Evolutionary conservation across 148 eudicot genomes (phyloP).

Genomic region (Amaranthus hypochondriacus): DNA sequence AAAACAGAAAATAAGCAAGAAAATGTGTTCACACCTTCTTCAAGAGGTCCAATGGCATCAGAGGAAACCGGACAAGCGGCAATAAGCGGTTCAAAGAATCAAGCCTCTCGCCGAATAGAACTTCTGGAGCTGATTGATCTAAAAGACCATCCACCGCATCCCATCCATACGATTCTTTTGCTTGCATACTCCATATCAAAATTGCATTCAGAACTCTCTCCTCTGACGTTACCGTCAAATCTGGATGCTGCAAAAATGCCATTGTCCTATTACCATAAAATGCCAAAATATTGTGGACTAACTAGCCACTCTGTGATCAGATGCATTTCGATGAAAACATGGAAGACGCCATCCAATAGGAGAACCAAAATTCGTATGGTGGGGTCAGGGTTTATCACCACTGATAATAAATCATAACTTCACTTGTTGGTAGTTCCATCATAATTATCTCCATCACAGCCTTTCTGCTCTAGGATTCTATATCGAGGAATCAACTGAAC

Average conservation of each 20-base stretch:
- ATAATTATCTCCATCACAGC: neutral
- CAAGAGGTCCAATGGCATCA: conserved; percentile 56
- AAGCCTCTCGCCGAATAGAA: conserved; percentile 67
- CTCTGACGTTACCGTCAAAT: conserved; percentile 89
- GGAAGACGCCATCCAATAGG: conserved; percentile 13
- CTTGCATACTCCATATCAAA: conserved; percentile 66
- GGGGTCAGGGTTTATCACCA: neutral
- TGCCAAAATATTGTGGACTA: conserved; percentile 23
- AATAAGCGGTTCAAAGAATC: conserved; percentile 44
- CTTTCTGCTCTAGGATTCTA: conserved; percentile 16
- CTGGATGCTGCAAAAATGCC: conserved; percentile 80
- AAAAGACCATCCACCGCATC: conserved; percentile 58
- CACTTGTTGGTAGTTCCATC: conserved; percentile 8
- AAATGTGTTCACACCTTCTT: conserved; percentile 51
- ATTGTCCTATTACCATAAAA: conserved; percentile 23
- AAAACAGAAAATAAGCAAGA: neutral
- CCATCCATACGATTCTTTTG: conserved; percentile 60
- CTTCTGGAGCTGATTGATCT: conserved; percentile 47
- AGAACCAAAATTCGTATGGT: neutral
- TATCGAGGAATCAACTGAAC: conserved; percentile 1
- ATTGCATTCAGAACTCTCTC: conserved; percentile 87
- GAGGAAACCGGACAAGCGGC: conserved; percentile 68
- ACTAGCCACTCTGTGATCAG: conserved; percentile 15
- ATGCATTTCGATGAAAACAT: conserved; percentile 1
- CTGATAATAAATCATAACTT: conserved; percentile 9